phyloP scores from a whole-genome alignment of 164 flowering plant genomes.

The Akebia trifoliata region DNA sequence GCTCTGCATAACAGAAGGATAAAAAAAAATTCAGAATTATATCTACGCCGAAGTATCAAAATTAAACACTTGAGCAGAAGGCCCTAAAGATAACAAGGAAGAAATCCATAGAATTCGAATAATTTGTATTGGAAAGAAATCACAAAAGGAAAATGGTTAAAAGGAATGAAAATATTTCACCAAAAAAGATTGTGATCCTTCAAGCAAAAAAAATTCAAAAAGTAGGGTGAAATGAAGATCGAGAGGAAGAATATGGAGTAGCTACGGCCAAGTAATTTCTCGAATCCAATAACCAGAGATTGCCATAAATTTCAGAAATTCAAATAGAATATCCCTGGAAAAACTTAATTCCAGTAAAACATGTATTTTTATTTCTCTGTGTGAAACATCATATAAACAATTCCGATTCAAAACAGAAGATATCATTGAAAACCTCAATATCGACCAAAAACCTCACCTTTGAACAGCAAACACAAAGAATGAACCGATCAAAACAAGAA shows the following conservation, averaged over 20 bases:
- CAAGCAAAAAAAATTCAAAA: not conserved
- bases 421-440: too few species aligned
- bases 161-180: not conserved
- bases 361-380: too few species aligned
- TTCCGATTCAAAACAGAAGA: too few species aligned
- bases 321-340: not conserved
- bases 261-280: not conserved
- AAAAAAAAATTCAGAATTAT: slow-evolving; percentile 6
- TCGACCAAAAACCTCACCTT: too few species aligned
- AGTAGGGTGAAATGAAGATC: not conserved
- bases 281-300: not conserved
- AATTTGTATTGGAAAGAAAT: not conserved
- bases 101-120: not conserved
- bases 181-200: not conserved
- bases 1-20: slow-evolving; percentile 3
- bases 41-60: not conserved
- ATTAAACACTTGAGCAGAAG: not conserved
- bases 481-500: too few species aligned
- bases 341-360: too few species aligned
- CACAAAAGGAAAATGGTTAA: not conserved
- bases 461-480: too few species aligned
- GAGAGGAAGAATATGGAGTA: not conserved
- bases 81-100: not conserved
- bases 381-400: too few species aligned
- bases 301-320: not conserved